Base-by-base conservation (phyloP, 371 early-diverging fungal genomes). In the Chytridium lagenaria region DNA sequence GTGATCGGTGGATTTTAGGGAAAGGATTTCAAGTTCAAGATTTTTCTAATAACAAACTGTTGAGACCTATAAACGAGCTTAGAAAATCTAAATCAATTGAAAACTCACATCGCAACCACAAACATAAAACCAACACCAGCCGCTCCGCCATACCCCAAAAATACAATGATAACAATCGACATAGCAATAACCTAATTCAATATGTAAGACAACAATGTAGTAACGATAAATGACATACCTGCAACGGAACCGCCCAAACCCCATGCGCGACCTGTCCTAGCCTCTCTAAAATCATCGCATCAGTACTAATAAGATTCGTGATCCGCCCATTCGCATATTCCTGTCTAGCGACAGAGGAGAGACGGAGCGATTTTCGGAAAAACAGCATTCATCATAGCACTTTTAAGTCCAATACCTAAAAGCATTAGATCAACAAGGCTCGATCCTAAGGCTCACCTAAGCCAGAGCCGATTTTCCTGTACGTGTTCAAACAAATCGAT, bases 261-360 rank as follows among this genome's bases (percentile, higher is more conserved):
- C 44, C 44, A 44, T 44, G 44, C 7, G 19, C 7, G 44, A 19
- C 19, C 19, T 44, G 44, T 19, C 44, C 44, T 7, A 44, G 19
- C 7, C 19, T 12, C 50, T 71, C 71, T 31, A 64, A 26, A 64
- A 50, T 63, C 23, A 49, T 16, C 23, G 64, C 39, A 37, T 71
- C 71, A 16, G 71, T 63, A 23, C 44, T 44, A 7, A 44, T 12
- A 44, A 44, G 44, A 44, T 44, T 74, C 50, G 57, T 59, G 31
- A 74, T 65, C 39, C 64, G 64, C 55, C 75, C 75, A n/a, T 74
- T 69, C 0, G 65, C 36, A 36, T 63, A 74, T 37, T 74, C 23
- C 33, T 73, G 73, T 19, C 61, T 15, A 7, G 73, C 55, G 2
- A 61, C 19, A 0, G 73, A 50, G 30, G 73, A 73, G 15, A 73